Base-by-base conservation (phyloP, 2,329 filamentous ascomycete genomes). In the Lojkania enalia region DNA sequence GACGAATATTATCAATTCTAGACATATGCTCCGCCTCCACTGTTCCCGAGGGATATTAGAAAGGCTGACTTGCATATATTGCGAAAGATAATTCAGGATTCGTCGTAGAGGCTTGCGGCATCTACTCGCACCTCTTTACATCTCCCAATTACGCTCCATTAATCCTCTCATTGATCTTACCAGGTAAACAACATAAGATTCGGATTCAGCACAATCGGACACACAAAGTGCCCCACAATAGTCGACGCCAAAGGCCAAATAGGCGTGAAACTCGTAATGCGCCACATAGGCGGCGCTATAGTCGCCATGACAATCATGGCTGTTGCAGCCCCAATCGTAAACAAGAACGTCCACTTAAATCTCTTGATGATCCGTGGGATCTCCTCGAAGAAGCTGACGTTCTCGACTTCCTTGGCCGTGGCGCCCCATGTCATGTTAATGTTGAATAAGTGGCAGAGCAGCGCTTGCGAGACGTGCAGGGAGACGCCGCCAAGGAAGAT, bases 401-500 rank as follows among this genome's bases (percentile, higher is more conserved):
- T 84, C 59, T 90, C 86, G 38, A 82, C 82, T 73, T 95, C 90
- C 72, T 95, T 95, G 30, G 84, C 81, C 0, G 90, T 95, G 1
- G 88, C 84, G 39, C 88, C 88, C 89, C 89, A 94, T 2, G 81
- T 82, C 85, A 94, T 92, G 71, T 94, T 80, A 63, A 92, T 83
- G 72, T 88, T 83, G 66, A 94, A 88, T 81, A 94, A 88, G 74
- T 95, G 90, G 3, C 84, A 79, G 35, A 94, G 71, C 23, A 95
- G 75, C 1, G 89, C 89, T 66, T 91, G 86, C 20, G 83, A 88
- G 37, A 95, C 81, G 71, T 95, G 88, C 25, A 95, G 79, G 1
- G 84, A 88, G 38, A 94, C 77, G 29, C 89, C 89, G 40, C 89
- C 89, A 14, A 95, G 77, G 77, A 94, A 95, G 66, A 94, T 85